Evolutionary conservation across 148 eudicot species (phyloP).

Genomic region (Selenicereus undatus): DNA sequence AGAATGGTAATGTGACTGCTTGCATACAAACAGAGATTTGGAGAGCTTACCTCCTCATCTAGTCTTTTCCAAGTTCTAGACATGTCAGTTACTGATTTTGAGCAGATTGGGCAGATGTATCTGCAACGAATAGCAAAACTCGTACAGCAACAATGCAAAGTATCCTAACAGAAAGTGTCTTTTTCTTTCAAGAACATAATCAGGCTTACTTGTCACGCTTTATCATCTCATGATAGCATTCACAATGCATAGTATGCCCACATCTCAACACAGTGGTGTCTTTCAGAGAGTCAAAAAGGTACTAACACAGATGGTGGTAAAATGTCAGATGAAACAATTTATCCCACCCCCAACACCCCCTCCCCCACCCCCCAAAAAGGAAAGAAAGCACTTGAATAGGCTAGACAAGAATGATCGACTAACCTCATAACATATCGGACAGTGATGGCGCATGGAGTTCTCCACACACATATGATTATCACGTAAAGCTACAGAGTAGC

Average conservation of each 20-base stretch:
- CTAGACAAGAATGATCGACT: background rate
- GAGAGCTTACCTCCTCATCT: conserved; percentile 72
- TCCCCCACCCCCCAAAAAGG: too few relatives aligned
- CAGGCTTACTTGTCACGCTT: conserved; percentile 80
- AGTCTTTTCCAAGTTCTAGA: conserved; percentile 71
- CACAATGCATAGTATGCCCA: conserved; percentile 95
- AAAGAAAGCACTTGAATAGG: background rate
- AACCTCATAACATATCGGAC: conserved; percentile 97
- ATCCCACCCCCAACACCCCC: too few relatives aligned
- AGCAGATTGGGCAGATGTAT: conserved; percentile 91
- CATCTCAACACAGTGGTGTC: conserved; percentile 83
- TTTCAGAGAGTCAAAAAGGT: conserved; percentile 90
- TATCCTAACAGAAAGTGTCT: background rate
- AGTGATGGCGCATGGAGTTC: conserved; percentile 92
- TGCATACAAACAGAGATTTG: background rate
- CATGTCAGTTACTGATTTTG: conserved; percentile 81
- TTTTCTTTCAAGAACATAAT: background rate
- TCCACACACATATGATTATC: conserved; percentile 82
- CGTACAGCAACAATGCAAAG: background rate
- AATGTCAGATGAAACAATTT: background rate
- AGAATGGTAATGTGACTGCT: background rate
- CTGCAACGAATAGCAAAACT: conserved; percentile 30
- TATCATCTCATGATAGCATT: conserved; percentile 85
- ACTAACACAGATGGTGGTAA: conserved; percentile 36
- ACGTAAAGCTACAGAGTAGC: conserved; percentile 69